A percentile compares a stretch with the other conserved stretches of the same genome.
phyloP scores from a whole-genome alignment of 345 rosid genomes.

The Brassica nigra region DNA sequence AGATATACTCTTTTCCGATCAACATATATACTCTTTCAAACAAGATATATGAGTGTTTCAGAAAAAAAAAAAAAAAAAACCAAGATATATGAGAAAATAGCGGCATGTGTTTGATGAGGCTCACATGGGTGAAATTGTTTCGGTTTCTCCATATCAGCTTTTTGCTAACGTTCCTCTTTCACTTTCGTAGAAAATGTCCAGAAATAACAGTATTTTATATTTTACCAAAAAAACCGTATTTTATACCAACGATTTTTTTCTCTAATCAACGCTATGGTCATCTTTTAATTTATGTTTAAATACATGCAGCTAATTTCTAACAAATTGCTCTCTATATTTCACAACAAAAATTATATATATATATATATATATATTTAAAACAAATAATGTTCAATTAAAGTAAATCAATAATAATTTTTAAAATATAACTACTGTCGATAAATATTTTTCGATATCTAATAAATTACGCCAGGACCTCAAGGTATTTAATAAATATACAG shows the following conservation, averaged over 20 bases:
- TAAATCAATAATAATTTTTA: not conserved
- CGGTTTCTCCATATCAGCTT: not conserved
- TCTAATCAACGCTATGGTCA: not conserved
- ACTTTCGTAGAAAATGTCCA: not conserved
- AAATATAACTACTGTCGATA: not conserved
- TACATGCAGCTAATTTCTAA: too few species aligned
- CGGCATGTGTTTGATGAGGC: conserved; percentile 5
- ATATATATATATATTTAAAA: too few species aligned
- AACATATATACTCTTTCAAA: not conserved
- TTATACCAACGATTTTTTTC: not conserved
- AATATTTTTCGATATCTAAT: not conserved
- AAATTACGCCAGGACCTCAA: not conserved
- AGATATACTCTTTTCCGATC: too few species aligned
- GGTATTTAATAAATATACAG: not conserved
- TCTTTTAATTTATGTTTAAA: not conserved
- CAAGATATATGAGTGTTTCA: not conserved
- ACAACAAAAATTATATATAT: too few species aligned
- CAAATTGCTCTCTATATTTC: too few species aligned
- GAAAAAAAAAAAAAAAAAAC: too few species aligned
- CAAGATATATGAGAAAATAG: not conserved
- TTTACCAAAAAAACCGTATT: too few species aligned
- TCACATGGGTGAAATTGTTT: not conserved
- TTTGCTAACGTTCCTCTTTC: not conserved
- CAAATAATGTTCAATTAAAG: too few species aligned
- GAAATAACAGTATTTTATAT: not conserved